Evolutionary conservation across 2,329 filamentous ascomycete genomes (phyloP).

Genomic region (Fusarium anthophilum): DNA sequence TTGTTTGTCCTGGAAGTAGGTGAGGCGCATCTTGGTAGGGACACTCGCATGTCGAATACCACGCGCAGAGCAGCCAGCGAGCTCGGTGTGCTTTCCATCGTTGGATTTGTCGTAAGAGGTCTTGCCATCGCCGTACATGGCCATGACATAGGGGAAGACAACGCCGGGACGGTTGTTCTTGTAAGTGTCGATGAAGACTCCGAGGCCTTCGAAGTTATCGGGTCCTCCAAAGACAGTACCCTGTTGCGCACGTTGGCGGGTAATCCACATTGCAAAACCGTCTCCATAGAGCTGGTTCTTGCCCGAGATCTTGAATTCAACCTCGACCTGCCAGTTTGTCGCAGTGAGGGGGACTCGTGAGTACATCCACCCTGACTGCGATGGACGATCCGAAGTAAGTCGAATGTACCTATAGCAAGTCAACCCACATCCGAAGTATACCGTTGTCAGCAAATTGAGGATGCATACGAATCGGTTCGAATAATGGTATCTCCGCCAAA

Average conservation of each 20-base stretch:
- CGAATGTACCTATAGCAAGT: constrained; percentile 78
- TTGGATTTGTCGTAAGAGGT: constrained; percentile 91
- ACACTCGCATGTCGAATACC: constrained; percentile 83
- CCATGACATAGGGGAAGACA: constrained; percentile 98
- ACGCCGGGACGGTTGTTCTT: constrained; percentile 98
- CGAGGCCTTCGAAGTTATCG: constrained; percentile 92
- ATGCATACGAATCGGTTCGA: constrained; percentile 71
- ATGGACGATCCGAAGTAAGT: constrained; percentile 88
- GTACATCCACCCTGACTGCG: constrained; percentile 92
- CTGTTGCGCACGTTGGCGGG: constrained; percentile 83
- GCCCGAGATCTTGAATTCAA: constrained; percentile 95
- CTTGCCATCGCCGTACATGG: constrained; percentile 93
- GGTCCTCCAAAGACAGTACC: constrained; percentile 89
- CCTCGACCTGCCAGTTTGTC: constrained; percentile 98
- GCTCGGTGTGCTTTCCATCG: constrained; percentile 91
- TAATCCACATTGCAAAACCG: constrained; percentile 98
- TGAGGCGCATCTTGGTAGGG: constrained; percentile 86
- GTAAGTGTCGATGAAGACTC: constrained; percentile 97
- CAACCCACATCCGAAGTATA: constrained; percentile 31
- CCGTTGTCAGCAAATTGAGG: constrained; percentile 14
- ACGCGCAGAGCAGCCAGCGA: constrained; percentile 93
- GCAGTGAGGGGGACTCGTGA: constrained; percentile 93
- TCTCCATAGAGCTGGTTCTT: constrained; percentile 92
- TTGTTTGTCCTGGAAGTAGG: constrained; percentile 96
- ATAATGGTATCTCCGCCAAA: constrained; percentile 96